Percentiles rank a stretch among this genome's conserved stretches.
phyloP scores from a whole-genome alignment of 306 rosid genomes.

The Lathyrus oleraceus region DNA sequence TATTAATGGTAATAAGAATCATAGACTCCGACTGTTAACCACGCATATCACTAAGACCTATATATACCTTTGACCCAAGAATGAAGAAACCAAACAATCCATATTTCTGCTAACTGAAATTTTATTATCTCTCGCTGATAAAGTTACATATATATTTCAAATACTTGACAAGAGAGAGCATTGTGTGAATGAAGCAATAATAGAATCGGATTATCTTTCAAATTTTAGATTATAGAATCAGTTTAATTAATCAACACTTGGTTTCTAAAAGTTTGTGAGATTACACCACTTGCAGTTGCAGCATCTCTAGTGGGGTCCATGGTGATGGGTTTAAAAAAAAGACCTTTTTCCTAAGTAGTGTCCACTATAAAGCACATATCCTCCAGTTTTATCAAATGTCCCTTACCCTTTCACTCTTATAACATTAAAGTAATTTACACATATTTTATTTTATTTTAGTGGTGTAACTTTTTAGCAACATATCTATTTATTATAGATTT shows the following conservation, averaged over 20 bases:
- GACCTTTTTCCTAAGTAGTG: too few species aligned
- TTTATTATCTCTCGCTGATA: too few species aligned
- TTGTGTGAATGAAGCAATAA: neutral
- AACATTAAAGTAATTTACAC: neutral
- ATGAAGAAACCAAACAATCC: too few species aligned
- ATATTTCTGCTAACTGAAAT: too few species aligned
- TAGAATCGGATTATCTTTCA: neutral
- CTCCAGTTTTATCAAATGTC: too few species aligned
- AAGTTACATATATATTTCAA: too few species aligned
- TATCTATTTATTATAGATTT: too few species aligned
- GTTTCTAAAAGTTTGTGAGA: conserved; percentile 1
- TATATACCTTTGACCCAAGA: too few species aligned
- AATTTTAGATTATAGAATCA: neutral
- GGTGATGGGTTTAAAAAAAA: neutral
- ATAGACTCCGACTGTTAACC: too few species aligned
- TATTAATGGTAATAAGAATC: too few species aligned
- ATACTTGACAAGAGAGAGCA: too few species aligned
- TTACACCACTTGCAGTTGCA: conserved; percentile 16
- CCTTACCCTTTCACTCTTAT: neutral
- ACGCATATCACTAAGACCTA: too few species aligned
- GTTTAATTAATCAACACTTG: conserved; percentile 21
- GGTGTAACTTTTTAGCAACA: neutral
- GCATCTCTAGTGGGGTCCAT: neutral
- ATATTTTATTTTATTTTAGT: neutral
- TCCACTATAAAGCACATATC: neutral